phyloP scores from a whole-genome alignment of 192 early-diverging fungal genomes.

The Chytriomyces sp. region DNA sequence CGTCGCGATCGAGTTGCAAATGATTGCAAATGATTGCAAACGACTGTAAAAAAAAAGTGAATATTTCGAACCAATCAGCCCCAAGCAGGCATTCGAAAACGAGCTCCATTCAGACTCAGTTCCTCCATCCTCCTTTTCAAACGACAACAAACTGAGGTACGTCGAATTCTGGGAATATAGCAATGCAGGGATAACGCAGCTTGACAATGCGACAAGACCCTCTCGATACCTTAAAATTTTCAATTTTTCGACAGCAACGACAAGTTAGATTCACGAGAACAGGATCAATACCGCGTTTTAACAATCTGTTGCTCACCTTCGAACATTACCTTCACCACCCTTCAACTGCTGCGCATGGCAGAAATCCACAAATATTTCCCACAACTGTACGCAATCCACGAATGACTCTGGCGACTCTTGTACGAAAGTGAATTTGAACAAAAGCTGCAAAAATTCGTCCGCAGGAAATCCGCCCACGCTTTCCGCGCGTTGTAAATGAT shows the following conservation, averaged over 20 bases:
- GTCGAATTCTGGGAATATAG: constrained; percentile 10
- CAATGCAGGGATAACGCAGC: constrained; percentile 3
- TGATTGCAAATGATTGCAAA: too few species aligned
- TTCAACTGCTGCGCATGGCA: neutral
- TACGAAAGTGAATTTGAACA: constrained; percentile 28
- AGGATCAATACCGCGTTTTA: neutral
- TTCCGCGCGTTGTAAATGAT: constrained; percentile 14
- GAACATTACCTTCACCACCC: neutral
- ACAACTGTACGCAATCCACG: constrained; percentile 1
- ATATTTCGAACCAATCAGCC: constrained; percentile 2
- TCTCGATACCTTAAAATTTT: constrained; percentile 7
- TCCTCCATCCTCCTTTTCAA: neutral
- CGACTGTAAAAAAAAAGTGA: neutral
- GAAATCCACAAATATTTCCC: constrained; percentile 9
- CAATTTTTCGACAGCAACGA: neutral
- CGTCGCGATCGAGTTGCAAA: too few species aligned
- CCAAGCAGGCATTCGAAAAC: constrained; percentile 12
- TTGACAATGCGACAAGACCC: constrained; percentile 1
- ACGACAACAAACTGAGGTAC: constrained; percentile 1
- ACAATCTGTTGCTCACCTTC: constrained; percentile 1
- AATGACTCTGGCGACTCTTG: constrained; percentile 6
- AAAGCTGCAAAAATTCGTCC: constrained; percentile 30
- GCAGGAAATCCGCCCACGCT: neutral
- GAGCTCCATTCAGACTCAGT: constrained; percentile 16
- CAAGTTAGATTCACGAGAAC: neutral